These are phyloP conservation scores for Draba incana DNA, from an alignment of 345 rosid species.

Conservation along the genomic window DNA sequence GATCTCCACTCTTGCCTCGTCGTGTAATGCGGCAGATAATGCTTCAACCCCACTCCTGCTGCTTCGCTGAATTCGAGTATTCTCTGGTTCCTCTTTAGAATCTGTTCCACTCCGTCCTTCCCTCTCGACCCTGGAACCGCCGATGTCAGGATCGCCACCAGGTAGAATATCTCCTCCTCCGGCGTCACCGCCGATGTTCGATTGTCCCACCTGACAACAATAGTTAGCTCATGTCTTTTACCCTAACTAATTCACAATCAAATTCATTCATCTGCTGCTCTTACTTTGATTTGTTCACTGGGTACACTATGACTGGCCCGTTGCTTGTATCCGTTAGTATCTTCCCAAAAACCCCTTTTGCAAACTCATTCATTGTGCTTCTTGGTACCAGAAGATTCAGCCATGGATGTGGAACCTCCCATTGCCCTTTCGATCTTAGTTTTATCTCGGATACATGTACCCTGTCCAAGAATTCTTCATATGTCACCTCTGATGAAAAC, in stretches of 20 bases:
- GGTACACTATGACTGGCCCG: slow-evolving; percentile 92
- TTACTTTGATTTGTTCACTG: slow-evolving; percentile 93
- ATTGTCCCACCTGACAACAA: slow-evolving; percentile 66
- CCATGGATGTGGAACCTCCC: slow-evolving; percentile 99
- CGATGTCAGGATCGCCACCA: slow-evolving; percentile 90
- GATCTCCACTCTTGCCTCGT: slow-evolving; percentile 77
- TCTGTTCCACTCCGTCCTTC: slow-evolving; percentile 68
- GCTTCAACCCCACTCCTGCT: slow-evolving; percentile 71
- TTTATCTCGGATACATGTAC: slow-evolving; percentile 88
- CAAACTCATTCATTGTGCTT: slow-evolving; percentile 69
- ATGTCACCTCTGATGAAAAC: slow-evolving; percentile 74
- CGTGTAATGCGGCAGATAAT: slow-evolving; percentile 83
- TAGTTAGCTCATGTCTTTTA: too few species aligned
- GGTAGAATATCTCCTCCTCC: slow-evolving; percentile 83
- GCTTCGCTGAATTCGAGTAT: slow-evolving; percentile 66
- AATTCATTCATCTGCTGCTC: too few species aligned
- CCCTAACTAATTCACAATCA: too few species aligned
- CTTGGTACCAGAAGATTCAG: slow-evolving; percentile 90
- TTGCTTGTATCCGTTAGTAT: slow-evolving; percentile 84
- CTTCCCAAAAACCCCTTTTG: slow-evolving; percentile 72
- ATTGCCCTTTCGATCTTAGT: slow-evolving; percentile 79
- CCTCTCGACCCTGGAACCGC: slow-evolving; percentile 79
- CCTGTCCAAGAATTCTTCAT: slow-evolving; percentile 82
- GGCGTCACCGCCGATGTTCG: slow-evolving; percentile 89
- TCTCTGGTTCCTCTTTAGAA: slow-evolving; percentile 66